Conservation (phyloP, 1,139 yeast species). For the Neolecta irregularis region DNA sequence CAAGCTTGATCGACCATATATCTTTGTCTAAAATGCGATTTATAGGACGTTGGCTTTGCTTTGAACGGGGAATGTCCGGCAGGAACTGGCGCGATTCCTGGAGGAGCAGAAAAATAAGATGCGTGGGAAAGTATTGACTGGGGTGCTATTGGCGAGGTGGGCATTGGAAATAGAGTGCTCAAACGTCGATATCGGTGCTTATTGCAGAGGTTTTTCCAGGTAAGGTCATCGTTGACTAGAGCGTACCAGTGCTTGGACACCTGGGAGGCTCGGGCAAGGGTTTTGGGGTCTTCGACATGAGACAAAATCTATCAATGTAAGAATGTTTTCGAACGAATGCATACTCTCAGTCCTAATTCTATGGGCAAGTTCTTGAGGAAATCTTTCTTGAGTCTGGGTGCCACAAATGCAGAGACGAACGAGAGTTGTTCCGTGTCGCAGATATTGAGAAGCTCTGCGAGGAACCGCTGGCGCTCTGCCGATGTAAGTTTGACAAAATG, state of each 20-base stretch:
- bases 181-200: constrained; percentile 26
- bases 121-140: too few relatives aligned
- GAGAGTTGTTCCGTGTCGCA: constrained; percentile 48
- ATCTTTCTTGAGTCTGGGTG: constrained; percentile 65
- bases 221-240: constrained; percentile 28
- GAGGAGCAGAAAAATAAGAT: too few relatives aligned
- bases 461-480: constrained; percentile 16
- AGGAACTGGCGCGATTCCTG: too few relatives aligned
- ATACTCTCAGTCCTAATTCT: constrained; percentile 55
- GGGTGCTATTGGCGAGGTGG: too few relatives aligned
- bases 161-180: constrained; percentile 6
- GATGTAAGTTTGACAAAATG: constrained; percentile 13
- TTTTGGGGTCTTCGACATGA: constrained; percentile 45
- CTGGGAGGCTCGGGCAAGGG: constrained; percentile 31
- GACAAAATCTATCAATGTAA: constrained; percentile 39
- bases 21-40: constrained; percentile 30
- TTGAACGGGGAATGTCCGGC: constrained; percentile 34
- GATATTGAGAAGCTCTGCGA: constrained; percentile 20
- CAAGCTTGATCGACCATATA: constrained; percentile 29
- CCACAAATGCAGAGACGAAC: constrained; percentile 58
- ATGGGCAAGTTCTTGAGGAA: constrained; percentile 71
- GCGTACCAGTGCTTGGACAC: constrained; percentile 31
- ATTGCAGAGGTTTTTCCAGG: constrained; percentile 30
- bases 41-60: constrained; percentile 25
- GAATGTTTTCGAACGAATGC: not conserved